phyloP scores from a whole-genome alignment of 306 rosid genomes.

The Glycine soja region DNA sequence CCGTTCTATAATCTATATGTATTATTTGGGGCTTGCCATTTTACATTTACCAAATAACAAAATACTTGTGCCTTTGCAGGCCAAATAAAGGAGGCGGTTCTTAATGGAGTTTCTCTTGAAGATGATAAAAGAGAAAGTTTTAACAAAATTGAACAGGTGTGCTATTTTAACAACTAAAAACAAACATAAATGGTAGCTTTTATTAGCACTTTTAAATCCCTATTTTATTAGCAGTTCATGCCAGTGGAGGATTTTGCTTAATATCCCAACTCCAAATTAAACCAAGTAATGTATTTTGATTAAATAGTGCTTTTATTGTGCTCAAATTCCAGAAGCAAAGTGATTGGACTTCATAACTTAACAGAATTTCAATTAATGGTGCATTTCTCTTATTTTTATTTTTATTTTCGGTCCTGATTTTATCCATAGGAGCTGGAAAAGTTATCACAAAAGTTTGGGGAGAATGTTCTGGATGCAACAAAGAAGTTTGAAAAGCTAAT shows the following conservation, averaged over 20 bases:
- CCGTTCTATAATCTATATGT: conserved; percentile 26
- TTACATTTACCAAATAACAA: conserved; percentile 45
- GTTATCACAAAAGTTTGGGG: conserved; percentile 81
- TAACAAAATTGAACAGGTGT: conserved; percentile 90
- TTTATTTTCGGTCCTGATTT: conserved; percentile 24
- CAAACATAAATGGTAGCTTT: conserved; percentile 6
- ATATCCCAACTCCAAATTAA: conserved; percentile 13
- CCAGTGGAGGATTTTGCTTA: neutral
- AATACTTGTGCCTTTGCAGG: conserved; percentile 61
- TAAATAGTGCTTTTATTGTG: neutral
- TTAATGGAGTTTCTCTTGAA: conserved; percentile 92
- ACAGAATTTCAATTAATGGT: neutral
- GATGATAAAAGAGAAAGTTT: conserved; percentile 83
- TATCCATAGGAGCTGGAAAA: conserved; percentile 77
- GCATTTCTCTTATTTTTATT: neutral
- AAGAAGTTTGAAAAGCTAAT: conserved; percentile 92
- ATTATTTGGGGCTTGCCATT: conserved; percentile 36
- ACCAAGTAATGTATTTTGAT: conserved; percentile 20
- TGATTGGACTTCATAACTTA: conserved; percentile 11
- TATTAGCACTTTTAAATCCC: neutral
- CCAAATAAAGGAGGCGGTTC: conserved; percentile 91
- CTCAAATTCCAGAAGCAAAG: conserved; percentile 37
- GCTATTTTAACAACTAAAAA: conserved; percentile 26
- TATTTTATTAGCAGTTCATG: conserved; percentile 18
- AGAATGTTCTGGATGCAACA: conserved; percentile 93